Percentiles rank a stretch among this genome's conserved stretches.
Evolutionary conservation across 1,284 basidiomycete species (phyloP).

Genomic region (Fistulinella staudtii): DNA sequence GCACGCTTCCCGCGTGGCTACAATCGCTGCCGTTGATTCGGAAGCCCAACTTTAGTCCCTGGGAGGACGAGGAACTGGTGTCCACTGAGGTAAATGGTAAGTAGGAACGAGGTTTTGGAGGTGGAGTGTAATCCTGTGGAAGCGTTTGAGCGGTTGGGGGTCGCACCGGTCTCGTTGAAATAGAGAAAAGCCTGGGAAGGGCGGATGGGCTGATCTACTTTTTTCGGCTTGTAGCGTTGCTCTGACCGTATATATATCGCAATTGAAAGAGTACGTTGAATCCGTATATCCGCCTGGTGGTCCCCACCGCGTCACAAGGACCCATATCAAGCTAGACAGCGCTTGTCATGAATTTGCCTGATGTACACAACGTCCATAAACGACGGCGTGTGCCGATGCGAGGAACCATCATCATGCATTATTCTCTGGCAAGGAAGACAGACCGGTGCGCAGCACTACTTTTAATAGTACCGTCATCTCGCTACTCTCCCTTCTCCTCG

Average conservation of each 20-base stretch:
- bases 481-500: background rate
- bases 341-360: background rate
- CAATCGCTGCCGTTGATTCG: constrained; percentile 49
- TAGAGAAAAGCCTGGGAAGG: constrained; percentile 14
- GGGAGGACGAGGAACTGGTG: constrained; percentile 55
- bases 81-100: constrained; percentile 20
- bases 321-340: constrained; percentile 4
- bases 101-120: constrained; percentile 14
- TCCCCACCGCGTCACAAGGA: background rate
- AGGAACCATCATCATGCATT: too few species aligned
- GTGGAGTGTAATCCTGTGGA: constrained; percentile 12
- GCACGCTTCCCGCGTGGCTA: constrained; percentile 50
- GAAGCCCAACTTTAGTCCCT: constrained; percentile 62
- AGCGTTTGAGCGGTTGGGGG: constrained; percentile 10
- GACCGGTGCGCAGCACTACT: constrained; percentile 1
- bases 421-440: too few species aligned
- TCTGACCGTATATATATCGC: constrained; percentile 31
- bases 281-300: too few species aligned
- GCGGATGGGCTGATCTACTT: constrained; percentile 20
- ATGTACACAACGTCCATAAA: too few species aligned
- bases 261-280: constrained; percentile 32
- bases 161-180: constrained; percentile 15
- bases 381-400: too few species aligned
- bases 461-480: background rate
- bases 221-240: constrained; percentile 21